A percentile compares a stretch with the other conserved stretches of the same genome.
Evolutionary conservation across 371 early-diverging fungal species (phyloP).

Genomic region (Furculomyces boomerangus): DNA sequence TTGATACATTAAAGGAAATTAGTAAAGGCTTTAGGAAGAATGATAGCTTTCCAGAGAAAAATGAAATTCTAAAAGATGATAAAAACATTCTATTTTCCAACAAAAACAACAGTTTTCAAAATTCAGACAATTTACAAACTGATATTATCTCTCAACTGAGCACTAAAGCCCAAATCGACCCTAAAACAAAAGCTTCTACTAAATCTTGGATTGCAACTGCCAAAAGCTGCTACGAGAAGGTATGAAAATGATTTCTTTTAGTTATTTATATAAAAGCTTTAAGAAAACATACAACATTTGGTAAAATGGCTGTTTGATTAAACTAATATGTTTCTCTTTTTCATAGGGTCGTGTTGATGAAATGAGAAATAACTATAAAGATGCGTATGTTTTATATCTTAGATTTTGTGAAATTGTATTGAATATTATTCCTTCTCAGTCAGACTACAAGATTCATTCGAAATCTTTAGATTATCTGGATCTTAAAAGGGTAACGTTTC

Average conservation of each 20-base stretch:
- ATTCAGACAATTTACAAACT: neutral
- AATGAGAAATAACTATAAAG: neutral
- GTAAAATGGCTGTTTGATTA: neutral
- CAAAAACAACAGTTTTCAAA: neutral
- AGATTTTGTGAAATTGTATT: slow-evolving; percentile 29
- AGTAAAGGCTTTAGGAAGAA: neutral
- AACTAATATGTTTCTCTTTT: neutral
- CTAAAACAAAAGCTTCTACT: slow-evolving; percentile 8
- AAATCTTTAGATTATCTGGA: slow-evolving; percentile 23
- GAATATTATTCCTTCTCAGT: slow-evolving; percentile 29
- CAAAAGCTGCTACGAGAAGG: slow-evolving; percentile 14
- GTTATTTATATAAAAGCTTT: slow-evolving; percentile 19
- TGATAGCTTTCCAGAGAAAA: slow-evolving; percentile 6
- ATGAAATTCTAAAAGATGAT: slow-evolving; percentile 3
- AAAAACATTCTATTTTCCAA: neutral
- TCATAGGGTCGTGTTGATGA: neutral
- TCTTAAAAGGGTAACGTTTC: slow-evolving; percentile 19
- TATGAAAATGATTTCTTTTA: slow-evolving; percentile 17
- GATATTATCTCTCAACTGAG: slow-evolving; percentile 9
- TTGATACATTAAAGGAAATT: neutral
- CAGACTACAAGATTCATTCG: slow-evolving; percentile 21
- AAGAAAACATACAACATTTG: neutral
- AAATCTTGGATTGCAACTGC: slow-evolving; percentile 14
- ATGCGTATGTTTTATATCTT: slow-evolving; percentile 16
- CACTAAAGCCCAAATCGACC: slow-evolving; percentile 12